Evolutionary conservation across 805 yeast genomes (phyloP).

Genomic region (Metschnikowia cerradonensis): DNA sequence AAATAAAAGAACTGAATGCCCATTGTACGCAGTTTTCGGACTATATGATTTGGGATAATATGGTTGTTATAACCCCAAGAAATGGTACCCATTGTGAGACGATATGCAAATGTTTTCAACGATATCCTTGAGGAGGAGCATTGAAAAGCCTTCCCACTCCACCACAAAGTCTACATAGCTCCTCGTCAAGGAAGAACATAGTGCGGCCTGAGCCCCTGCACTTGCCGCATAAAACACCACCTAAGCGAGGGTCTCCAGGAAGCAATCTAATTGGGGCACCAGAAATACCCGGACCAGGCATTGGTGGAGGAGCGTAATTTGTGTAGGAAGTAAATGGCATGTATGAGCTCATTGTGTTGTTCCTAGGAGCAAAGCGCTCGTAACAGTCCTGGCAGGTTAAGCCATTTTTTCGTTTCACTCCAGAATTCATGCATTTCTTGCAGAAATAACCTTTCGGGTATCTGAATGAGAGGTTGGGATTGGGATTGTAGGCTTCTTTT

Average conservation of each 20-base stretch:
- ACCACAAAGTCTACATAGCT: slow-evolving; percentile 57
- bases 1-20: not conserved
- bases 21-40: too few species aligned
- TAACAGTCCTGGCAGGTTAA: slow-evolving; percentile 68
- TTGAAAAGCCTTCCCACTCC: slow-evolving; percentile 59
- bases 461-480: slow-evolving; percentile 53
- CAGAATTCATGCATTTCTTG: slow-evolving; percentile 70
- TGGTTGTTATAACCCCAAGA: not conserved
- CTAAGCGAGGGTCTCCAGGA: slow-evolving; percentile 76
- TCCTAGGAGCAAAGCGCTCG: slow-evolving; percentile 52
- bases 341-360: slow-evolving; percentile 10
- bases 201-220: slow-evolving; percentile 65
- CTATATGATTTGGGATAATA: not conserved
- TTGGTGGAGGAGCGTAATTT: slow-evolving; percentile 3
- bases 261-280: slow-evolving; percentile 40
- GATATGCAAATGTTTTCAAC: not conserved
- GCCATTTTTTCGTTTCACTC: slow-evolving; percentile 60
- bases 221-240: slow-evolving; percentile 69
- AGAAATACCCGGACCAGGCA: slow-evolving; percentile 14
- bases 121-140: slow-evolving; percentile 4
- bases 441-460: slow-evolving; percentile 65
- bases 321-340: not conserved
- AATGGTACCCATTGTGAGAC: not conserved
- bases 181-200: slow-evolving; percentile 54
- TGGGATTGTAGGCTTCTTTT: slow-evolving; percentile 41